Evolutionary conservation across 2,329 filamentous ascomycete species (phyloP).

Genomic region (Microascus cirrosus): DNA sequence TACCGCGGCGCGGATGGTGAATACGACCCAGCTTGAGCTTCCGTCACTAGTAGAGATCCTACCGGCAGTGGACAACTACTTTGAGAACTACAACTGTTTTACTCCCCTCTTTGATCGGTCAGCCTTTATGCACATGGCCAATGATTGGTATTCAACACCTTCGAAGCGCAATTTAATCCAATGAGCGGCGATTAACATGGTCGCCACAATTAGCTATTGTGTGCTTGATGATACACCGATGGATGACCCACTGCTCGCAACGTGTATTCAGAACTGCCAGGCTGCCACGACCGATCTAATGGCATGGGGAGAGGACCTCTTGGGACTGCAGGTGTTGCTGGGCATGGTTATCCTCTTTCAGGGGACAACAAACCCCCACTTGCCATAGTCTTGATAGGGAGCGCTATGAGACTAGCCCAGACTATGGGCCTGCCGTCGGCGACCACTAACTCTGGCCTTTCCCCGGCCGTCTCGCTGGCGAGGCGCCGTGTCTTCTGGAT

Average conservation of each 20-base stretch:
- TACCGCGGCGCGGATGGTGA: not conserved
- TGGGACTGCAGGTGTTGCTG: slow-evolving; percentile 26
- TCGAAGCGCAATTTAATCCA: slow-evolving; percentile 10
- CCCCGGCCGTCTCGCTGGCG: slow-evolving; percentile 9
- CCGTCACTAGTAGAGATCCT: slow-evolving; percentile 22
- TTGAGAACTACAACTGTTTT: slow-evolving; percentile 20
- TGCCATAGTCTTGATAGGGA: slow-evolving; percentile 24
- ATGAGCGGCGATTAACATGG: slow-evolving; percentile 28
- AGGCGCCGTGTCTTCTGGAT: slow-evolving; percentile 28
- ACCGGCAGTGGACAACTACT: slow-evolving; percentile 24
- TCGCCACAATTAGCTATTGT: slow-evolving; percentile 23
- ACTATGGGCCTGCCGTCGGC: slow-evolving; percentile 20
- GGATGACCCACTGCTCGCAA: slow-evolving; percentile 7
- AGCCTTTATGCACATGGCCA: slow-evolving; percentile 23
- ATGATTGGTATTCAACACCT: slow-evolving; percentile 19
- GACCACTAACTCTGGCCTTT: not conserved
- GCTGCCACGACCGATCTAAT: slow-evolving; percentile 25
- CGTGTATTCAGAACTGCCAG: slow-evolving; percentile 25
- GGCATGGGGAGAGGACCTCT: slow-evolving; percentile 21
- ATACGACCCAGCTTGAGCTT: slow-evolving; percentile 7
- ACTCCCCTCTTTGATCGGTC: slow-evolving; percentile 24
- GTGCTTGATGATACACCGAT: not conserved
- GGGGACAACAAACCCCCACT: slow-evolving; percentile 23
- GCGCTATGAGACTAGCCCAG: slow-evolving; percentile 25
- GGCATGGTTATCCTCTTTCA: slow-evolving; percentile 26